A percentile compares a stretch with the other conserved stretches of the same genome.
These are phyloP conservation scores for Hyphodiscus hymeniophilus DNA, from an alignment of 495 filamentous ascomycete species.

Conservation along the genomic window DNA sequence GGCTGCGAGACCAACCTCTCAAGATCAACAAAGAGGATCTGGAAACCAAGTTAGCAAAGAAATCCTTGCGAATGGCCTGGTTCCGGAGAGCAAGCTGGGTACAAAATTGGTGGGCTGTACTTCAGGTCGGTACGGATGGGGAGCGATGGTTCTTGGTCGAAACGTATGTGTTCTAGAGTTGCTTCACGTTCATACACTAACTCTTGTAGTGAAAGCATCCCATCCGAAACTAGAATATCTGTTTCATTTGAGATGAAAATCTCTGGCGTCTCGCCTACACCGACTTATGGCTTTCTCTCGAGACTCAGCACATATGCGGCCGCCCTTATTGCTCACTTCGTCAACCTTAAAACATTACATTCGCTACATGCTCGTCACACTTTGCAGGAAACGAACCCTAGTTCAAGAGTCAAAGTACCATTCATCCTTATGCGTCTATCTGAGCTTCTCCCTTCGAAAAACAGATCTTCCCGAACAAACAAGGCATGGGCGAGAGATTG, in stretches of 20 bases:
- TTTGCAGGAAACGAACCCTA: constrained; percentile 8
- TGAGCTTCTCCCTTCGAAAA: constrained; percentile 27
- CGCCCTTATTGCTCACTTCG: constrained; percentile 31
- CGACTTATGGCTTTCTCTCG: constrained; percentile 20
- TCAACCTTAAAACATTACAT: constrained; percentile 37
- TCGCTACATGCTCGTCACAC: constrained; percentile 24
- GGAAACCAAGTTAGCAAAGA: constrained; percentile 52
- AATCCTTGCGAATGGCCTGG: constrained; percentile 51
- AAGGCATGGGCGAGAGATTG: constrained; percentile 45
- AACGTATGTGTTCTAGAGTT: constrained; percentile 12
- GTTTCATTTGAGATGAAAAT: constrained; percentile 14
- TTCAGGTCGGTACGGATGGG: constrained; percentile 61
- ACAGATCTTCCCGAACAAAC: constrained; percentile 11
- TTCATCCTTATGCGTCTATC: constrained; percentile 35
- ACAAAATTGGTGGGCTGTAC: constrained; percentile 57
- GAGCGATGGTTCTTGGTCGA: constrained; percentile 69
- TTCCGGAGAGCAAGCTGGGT: constrained; percentile 55
- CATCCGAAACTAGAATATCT: constrained; percentile 3
- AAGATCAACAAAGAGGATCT: constrained; percentile 47
- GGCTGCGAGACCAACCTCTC: constrained; percentile 45
- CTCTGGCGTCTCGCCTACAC: constrained; percentile 8
- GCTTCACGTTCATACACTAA: constrained; percentile 1
- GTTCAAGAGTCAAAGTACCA: constrained; percentile 32
- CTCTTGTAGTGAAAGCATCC: constrained; percentile 5
- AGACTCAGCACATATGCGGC: constrained; percentile 20